Evolutionary conservation across 768 basidiomycete species (phyloP), one percentile per base, ranked within the genome.

Genomic region (Auriscalpium vulgare): DNA sequence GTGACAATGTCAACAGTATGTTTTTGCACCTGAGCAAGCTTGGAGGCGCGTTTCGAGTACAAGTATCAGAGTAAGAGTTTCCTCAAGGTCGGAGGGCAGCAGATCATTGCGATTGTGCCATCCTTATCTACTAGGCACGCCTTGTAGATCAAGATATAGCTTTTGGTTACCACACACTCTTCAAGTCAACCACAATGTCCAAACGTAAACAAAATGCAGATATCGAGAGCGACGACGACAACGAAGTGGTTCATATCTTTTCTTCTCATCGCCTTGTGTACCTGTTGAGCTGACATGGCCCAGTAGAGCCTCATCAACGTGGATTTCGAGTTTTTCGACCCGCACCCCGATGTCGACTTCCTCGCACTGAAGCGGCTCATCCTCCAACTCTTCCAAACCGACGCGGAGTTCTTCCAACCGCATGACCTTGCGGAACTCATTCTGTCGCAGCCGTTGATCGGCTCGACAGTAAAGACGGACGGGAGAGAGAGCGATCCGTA

Each of bases 281-380:
- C 38, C 34, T 44, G 34, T 46, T 10, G 50, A 47, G 10, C 21
- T 56, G 53, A 54, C 36, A 37, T 54, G 49, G 53, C 64, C 58
- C 64, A 70, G 71, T 73, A 83, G 79, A 79, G 75, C 66, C 78
- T 87, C 63, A 78, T 95, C 71, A 81, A 95, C 69, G 87, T 95
- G 62, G 86, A 88, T 65, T 97, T 98, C 65, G 93, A 97, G 61
- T 98, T 97, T 68, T 95, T 91, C 77, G 86, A 91, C 68, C 84
- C 91, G 7, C 86, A 89, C 61, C 82, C 88, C 3, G 78, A 68
- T 23, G 71, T 90, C 63, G 95, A 98, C 72, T 97, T 88, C 67
- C 84, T 88, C 59, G 91, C 94, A 2, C 75, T 95, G 65, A 88
- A 90, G 54, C 80, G 88, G 0, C 77, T 91, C 1, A 68, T 88